Percentiles rank a stretch among this genome's conserved stretches.
These are phyloP conservation scores for Blastobotrys raffinosifermentans DNA, from an alignment of 1,139 yeast species.

Conservation along the genomic window DNA sequence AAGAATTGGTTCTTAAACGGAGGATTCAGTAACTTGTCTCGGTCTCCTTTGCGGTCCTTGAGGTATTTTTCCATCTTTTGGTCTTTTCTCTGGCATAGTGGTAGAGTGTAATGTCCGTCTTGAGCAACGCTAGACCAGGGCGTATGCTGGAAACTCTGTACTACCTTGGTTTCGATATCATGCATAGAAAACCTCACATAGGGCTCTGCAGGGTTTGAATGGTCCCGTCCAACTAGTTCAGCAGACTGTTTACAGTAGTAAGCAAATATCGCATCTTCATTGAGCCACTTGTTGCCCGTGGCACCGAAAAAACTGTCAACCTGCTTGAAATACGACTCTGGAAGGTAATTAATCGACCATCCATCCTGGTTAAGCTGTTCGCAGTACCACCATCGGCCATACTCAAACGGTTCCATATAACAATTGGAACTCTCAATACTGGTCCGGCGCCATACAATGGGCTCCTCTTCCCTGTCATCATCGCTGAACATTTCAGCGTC, in stretches of 20 bases:
- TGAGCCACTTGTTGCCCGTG: conserved; percentile 41
- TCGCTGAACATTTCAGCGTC: too few relatives aligned
- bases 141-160: conserved; percentile 11
- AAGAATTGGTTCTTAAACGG: conserved; percentile 45
- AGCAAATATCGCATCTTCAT: conserved; percentile 35
- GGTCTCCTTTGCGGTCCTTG: conserved; percentile 21
- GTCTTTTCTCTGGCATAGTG: conserved; percentile 14
- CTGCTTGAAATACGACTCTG: conserved; percentile 40
- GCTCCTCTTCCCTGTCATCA: conserved; percentile 13
- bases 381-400: conserved; percentile 24
- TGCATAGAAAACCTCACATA: conserved; percentile 17
- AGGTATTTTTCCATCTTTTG: conserved; percentile 10
- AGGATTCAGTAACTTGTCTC: conserved; percentile 37
- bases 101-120: conserved; percentile 15
- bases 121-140: conserved; percentile 15
- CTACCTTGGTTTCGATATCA: conserved; percentile 19
- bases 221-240: conserved; percentile 6
- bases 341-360: conserved; percentile 49
- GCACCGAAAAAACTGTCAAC: conserved; percentile 46
- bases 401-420: conserved; percentile 14
- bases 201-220: conserved; percentile 8
- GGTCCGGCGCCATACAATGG: background rate
- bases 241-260: conserved; percentile 4
- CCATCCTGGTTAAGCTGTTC: conserved; percentile 44
- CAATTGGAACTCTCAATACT: conserved; percentile 1